Percentiles rank a stretch among this genome's conserved stretches.
Conservation (phyloP, 2,329 filamentous ascomycete genomes). For the Hymenotorrendiella dingleyae region DNA sequence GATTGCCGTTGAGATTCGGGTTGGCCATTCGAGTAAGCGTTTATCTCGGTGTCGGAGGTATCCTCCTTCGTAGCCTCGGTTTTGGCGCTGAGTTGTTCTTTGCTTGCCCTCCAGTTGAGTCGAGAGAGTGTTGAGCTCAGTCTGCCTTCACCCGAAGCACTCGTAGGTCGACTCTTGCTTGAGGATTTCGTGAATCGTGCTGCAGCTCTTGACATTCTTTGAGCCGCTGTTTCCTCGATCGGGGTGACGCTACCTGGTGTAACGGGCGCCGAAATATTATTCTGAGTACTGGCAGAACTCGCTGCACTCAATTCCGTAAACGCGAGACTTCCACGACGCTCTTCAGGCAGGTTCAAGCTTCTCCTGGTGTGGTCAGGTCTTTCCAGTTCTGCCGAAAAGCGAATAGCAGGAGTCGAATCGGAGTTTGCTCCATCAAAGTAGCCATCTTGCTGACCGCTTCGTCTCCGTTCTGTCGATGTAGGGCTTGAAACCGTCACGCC, state of each 20-base stretch:
- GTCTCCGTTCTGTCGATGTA: conserved; percentile 4
- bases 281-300: conserved; percentile 34
- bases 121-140: conserved; percentile 53
- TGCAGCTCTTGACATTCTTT: conserved; percentile 52
- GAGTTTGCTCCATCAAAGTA: conserved; percentile 41
- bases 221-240: conserved; percentile 47
- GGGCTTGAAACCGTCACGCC: conserved; percentile 15
- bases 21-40: neutral
- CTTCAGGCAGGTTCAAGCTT: conserved; percentile 43
- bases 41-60: neutral
- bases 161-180: conserved; percentile 49
- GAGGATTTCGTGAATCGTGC: conserved; percentile 44
- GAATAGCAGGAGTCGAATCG: conserved; percentile 39
- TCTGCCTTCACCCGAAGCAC: conserved; percentile 52
- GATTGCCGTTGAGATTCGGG: neutral
- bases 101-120: conserved; percentile 26
- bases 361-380: conserved; percentile 31
- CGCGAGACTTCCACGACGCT: conserved; percentile 44
- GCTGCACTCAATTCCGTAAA: conserved; percentile 39
- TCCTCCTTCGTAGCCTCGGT: conserved; percentile 12
- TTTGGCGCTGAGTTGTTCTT: conserved; percentile 25
- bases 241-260: conserved; percentile 41
- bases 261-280: conserved; percentile 36
- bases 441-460: conserved; percentile 25
- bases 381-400: conserved; percentile 51